Evolutionary conservation across 2,329 filamentous ascomycete species (phyloP).

Genomic region (Nemania sp.): DNA sequence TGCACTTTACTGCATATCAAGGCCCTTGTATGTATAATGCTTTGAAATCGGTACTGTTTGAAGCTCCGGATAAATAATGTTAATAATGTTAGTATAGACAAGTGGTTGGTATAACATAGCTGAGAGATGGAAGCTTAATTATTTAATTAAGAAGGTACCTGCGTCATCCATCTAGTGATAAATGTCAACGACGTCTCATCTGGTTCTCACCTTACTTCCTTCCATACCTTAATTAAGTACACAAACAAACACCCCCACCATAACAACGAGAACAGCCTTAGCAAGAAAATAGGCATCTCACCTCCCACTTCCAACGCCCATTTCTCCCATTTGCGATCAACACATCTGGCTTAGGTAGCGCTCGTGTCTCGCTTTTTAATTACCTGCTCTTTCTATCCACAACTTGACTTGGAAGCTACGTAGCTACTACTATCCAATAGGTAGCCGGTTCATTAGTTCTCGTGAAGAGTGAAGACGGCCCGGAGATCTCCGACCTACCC

Average conservation of each 20-base stretch:
- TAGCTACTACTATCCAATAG: not conserved
- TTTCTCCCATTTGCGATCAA: not conserved
- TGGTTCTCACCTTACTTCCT: not conserved
- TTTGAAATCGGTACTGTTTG: conserved; percentile 16
- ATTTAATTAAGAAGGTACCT: conserved; percentile 13
- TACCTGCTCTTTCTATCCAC: not conserved
- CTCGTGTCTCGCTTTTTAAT: not conserved
- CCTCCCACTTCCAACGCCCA: conserved; percentile 6
- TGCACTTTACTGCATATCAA: not conserved
- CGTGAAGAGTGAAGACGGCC: not conserved
- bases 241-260: not conserved
- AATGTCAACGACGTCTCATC: not conserved
- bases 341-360: not conserved
- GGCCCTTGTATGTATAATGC: not conserved
- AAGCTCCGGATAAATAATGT: conserved; percentile 17
- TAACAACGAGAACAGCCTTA: too few relatives aligned
- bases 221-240: too few relatives aligned
- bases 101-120: not conserved
- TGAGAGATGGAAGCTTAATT: conserved; percentile 15
- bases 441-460: not conserved
- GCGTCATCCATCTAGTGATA: conserved; percentile 1
- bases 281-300: conserved; percentile 13
- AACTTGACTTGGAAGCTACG: not conserved
- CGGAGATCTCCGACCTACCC: not conserved
- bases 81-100: not conserved